Evolutionary conservation across 2,329 filamentous ascomycete genomes (phyloP).

Genomic region (Sporothrix globosa): DNA sequence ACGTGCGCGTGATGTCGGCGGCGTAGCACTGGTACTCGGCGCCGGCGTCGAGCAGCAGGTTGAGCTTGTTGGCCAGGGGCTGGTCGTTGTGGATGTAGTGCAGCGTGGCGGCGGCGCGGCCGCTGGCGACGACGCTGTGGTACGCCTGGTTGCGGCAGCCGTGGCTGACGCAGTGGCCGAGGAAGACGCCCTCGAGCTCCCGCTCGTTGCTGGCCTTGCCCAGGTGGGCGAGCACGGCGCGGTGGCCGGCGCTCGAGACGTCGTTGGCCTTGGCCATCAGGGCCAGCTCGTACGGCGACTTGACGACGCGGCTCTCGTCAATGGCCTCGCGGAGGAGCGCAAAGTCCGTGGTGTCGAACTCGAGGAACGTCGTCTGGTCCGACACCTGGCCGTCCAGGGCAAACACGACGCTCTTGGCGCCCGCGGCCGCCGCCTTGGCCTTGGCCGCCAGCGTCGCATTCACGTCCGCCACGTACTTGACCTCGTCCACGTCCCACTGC

Average conservation of each 20-base stretch:
- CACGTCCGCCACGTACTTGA: slow-evolving; percentile 71
- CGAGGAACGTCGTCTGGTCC: slow-evolving; percentile 69
- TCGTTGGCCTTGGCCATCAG: slow-evolving; percentile 73
- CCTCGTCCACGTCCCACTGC: slow-evolving; percentile 80
- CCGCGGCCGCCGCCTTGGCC: slow-evolving; percentile 45
- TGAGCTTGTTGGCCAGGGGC: slow-evolving; percentile 69
- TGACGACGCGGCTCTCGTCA: slow-evolving; percentile 69
- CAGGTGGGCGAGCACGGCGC: slow-evolving; percentile 63
- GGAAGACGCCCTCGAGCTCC: slow-evolving; percentile 79
- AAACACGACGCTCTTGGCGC: slow-evolving; percentile 55
- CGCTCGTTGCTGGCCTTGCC: slow-evolving; percentile 72
- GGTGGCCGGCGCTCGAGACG: slow-evolving; percentile 69
- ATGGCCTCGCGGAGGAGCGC: slow-evolving; percentile 63
- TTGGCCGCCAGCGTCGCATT: slow-evolving; percentile 69
- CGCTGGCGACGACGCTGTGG: slow-evolving; percentile 80
- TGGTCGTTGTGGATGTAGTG: slow-evolving; percentile 85
- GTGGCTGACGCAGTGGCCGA: slow-evolving; percentile 73
- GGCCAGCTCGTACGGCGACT: slow-evolving; percentile 74
- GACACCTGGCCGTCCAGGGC: slow-evolving; percentile 80
- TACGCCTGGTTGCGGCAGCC: slow-evolving; percentile 86
- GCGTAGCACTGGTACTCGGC: slow-evolving; percentile 75
- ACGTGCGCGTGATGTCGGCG: slow-evolving; percentile 77
- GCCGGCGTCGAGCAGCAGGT: slow-evolving; percentile 83
- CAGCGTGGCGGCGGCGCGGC: slow-evolving; percentile 78
- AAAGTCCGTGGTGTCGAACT: slow-evolving; percentile 67